phyloP scores from a whole-genome alignment of 202 grass and related monocot genomes.

The Panicum hallii region DNA sequence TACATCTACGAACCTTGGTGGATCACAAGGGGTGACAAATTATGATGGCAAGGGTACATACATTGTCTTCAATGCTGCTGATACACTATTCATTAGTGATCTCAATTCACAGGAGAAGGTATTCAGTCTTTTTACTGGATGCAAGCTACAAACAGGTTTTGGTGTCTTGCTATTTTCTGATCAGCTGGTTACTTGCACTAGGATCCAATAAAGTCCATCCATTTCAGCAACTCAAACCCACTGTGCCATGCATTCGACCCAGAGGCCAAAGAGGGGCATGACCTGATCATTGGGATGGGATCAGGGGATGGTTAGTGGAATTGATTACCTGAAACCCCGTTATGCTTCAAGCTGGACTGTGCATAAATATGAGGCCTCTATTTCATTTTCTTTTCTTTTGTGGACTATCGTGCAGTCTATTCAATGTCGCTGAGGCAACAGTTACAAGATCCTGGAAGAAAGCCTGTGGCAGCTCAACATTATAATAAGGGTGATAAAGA shows the following conservation, averaged over 20 bases:
- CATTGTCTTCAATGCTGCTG: conserved; percentile 84
- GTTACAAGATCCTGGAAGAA: conserved; percentile 91
- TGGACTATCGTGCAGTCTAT: conserved; percentile 65
- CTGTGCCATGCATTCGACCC: conserved; percentile 86
- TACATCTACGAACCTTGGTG: conserved; percentile 55
- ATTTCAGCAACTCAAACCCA: conserved; percentile 91
- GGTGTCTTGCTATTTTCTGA: conserved; percentile 39
- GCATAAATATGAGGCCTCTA: background rate
- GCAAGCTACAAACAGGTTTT: conserved; percentile 10
- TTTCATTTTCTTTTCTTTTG: background rate
- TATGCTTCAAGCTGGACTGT: conserved; percentile 4
- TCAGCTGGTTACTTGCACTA: conserved; percentile 44
- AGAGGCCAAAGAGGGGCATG: conserved; percentile 91
- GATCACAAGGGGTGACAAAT: conserved; percentile 60
- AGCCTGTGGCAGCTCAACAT: conserved; percentile 80
- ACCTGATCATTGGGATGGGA: conserved; percentile 85
- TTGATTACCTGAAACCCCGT: conserved; percentile 17
- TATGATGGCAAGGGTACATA: conserved; percentile 91
- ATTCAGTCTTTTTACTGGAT: conserved; percentile 18
- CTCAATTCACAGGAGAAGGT: conserved; percentile 97
- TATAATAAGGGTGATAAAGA: conserved; percentile 96
- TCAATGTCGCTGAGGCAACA: conserved; percentile 96
- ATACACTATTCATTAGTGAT: conserved; percentile 89
- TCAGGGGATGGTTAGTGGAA: conserved; percentile 88
- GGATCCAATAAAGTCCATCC: conserved; percentile 96